These are phyloP conservation scores for Myxozyma sirexii DNA, from an alignment of 805 yeast species.

Conservation along the genomic window DNA sequence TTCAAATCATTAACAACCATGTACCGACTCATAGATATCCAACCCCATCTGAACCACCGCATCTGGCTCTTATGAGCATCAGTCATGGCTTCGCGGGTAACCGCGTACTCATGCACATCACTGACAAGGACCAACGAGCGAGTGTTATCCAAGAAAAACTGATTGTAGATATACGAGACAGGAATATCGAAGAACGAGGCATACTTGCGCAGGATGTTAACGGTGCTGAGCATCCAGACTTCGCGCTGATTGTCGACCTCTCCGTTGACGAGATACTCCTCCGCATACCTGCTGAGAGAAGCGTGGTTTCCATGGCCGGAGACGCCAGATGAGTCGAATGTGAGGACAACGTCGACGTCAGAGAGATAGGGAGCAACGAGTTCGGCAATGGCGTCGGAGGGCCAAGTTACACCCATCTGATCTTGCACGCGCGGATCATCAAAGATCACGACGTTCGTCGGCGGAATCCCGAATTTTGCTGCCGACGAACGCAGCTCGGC, in stretches of 20 bases:
- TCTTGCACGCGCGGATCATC: constrained; percentile 62
- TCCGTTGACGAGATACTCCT: constrained; percentile 37
- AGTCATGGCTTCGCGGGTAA: constrained; percentile 69
- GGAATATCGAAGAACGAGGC: constrained; percentile 42
- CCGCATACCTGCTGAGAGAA: constrained; percentile 57
- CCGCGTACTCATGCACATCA: constrained; percentile 37
- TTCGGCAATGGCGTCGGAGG: constrained; percentile 46
- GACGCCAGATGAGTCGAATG: constrained; percentile 83
- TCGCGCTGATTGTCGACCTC: constrained; percentile 22
- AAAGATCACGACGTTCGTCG: constrained; percentile 50
- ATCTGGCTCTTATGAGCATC: constrained; percentile 84
- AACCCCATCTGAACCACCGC: constrained; percentile 92
- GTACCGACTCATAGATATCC: constrained; percentile 79
- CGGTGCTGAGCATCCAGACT: constrained; percentile 42
- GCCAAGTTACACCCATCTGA: constrained; percentile 72
- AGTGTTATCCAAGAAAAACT: constrained; percentile 15
- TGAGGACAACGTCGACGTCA: constrained; percentile 53
- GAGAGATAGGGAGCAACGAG: constrained; percentile 43
- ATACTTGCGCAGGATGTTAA: constrained; percentile 45
- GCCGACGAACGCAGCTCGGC: constrained; percentile 63
- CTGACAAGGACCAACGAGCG: constrained; percentile 39
- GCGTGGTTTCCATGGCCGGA: constrained; percentile 88
- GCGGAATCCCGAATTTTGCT: constrained; percentile 53
- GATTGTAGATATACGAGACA: constrained; percentile 33
- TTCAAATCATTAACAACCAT: constrained; percentile 70